These are phyloP conservation scores for Crithidia fasciculata DNA, from an alignment of 208 protist genomes.

Conservation along the genomic window DNA sequence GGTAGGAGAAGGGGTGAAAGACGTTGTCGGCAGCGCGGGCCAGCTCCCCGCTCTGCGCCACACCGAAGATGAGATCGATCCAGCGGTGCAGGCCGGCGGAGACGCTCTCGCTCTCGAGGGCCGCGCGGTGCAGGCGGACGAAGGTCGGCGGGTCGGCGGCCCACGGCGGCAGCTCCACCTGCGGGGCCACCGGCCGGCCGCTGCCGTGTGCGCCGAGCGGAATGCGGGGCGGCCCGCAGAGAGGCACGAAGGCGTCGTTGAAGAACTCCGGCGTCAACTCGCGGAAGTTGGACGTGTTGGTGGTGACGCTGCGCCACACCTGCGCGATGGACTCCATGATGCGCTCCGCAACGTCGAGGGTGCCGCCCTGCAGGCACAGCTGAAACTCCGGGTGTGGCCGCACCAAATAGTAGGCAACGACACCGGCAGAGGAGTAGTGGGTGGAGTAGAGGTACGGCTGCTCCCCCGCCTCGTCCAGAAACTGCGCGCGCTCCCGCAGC, in stretches of 20 bases:
- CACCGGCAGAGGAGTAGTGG: slow-evolving; percentile 95
- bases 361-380: slow-evolving; percentile 88
- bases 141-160: slow-evolving; percentile 75
- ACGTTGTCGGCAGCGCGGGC: slow-evolving; percentile 79
- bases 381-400: slow-evolving; percentile 88
- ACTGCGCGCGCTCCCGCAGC: slow-evolving; percentile 53
- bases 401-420: slow-evolving; percentile 95
- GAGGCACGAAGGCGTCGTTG: slow-evolving; percentile 11
- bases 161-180: slow-evolving; percentile 93
- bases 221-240: slow-evolving; percentile 34
- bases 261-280: slow-evolving; percentile 96
- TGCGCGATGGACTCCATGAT: slow-evolving; percentile 91
- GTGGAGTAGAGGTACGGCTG: slow-evolving; percentile 90
- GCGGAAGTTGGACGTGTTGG: slow-evolving; percentile 83
- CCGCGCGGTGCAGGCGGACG: slow-evolving; percentile 60
- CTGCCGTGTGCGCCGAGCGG: slow-evolving; percentile 56
- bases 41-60: slow-evolving; percentile 79
- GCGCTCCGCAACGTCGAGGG: slow-evolving; percentile 91
- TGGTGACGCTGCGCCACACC: slow-evolving; percentile 78
- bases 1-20: slow-evolving; percentile 96
- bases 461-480: slow-evolving; percentile 50
- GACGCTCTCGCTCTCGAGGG: slow-evolving; percentile 93
- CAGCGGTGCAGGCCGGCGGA: slow-evolving; percentile 90
- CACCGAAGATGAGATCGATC: slow-evolving; percentile 98
- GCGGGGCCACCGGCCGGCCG: slow-evolving; percentile 31